Evolutionary conservation across 257 asterid species (phyloP), one percentile per base, ranked within the genome.

Genomic region (Osmanthus fragrans): DNA sequence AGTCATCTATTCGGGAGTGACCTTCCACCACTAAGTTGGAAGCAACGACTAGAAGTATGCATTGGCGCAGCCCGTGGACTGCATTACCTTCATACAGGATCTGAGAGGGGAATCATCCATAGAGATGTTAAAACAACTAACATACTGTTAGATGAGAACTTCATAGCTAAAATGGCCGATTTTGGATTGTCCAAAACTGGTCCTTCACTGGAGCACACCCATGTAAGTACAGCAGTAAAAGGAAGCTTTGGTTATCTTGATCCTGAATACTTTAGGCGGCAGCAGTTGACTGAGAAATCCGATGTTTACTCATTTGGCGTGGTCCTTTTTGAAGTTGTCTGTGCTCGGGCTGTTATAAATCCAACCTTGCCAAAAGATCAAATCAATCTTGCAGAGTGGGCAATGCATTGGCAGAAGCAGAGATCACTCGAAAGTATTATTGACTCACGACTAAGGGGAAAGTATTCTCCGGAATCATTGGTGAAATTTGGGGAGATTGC

Each of bases 291-390:
- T 4, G 96, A 92, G 88, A 92, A 92, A 74, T 91, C 96, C 3
- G 97, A 92, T 71, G 96, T 92, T 74, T 93, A 91, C 89, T 93
- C 98, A 18, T 93, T 93, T 12, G 98, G 98, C 8, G 98, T 93
- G 8, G 98, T 93, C 27, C 80, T 93, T 23, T 87, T 93, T 13
- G 98, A 93, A 45, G 96, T 82, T 33, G 84, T 80, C 18, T 93
- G 98, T 51, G 96, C 96, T 0, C 77, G 98, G 51, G 88, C 98
- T 0, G 97, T 91, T 34, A 91, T 93, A 4, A 90, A 93, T 70
- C 98, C 97, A 3, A 81, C 89, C 7, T 77, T 91, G 85, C 97
- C 98, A 0, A 87, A 75, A 67, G 98, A 93, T 42, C 93, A 93
- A 87, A 89, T 93, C 70, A 93, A 90, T 82, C 93, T 93, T 27